A percentile compares a stretch with the other conserved stretches of the same genome.
These are phyloP conservation scores for Aspergillus chevalieri DNA, from an alignment of 2,329 filamentous ascomycete genomes.

Conservation along the genomic window DNA sequence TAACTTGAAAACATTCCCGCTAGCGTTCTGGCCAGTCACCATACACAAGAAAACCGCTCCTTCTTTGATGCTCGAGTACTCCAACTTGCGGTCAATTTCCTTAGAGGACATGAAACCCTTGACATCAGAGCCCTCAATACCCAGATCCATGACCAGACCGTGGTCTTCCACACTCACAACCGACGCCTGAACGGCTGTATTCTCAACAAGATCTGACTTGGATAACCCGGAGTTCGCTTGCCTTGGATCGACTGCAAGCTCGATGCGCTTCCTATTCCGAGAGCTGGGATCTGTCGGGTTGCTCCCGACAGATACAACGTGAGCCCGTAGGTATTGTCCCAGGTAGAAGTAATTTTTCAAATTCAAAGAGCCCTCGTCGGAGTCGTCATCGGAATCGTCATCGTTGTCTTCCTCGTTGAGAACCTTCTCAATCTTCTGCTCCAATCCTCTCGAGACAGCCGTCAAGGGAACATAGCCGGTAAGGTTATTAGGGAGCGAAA, in stretches of 20 bases:
- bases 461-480: conserved; percentile 84
- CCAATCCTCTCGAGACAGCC: conserved; percentile 78
- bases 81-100: conserved; percentile 63
- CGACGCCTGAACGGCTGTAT: conserved; percentile 78
- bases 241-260: conserved; percentile 75
- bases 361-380: conserved; percentile 56
- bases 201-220: conserved; percentile 65
- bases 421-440: conserved; percentile 63
- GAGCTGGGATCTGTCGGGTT: conserved; percentile 42
- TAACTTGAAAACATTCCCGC: conserved; percentile 80
- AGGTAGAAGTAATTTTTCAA: conserved; percentile 68
- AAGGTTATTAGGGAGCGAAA: conserved; percentile 88
- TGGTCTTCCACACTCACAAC: conserved; percentile 93
- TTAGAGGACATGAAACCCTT: conserved; percentile 81
- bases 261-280: conserved; percentile 73
- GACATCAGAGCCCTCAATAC: conserved; percentile 60
- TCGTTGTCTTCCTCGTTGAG: conserved; percentile 55
- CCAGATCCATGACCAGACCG: conserved; percentile 87
- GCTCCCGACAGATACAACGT: conserved; percentile 71
- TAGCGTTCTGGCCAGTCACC: conserved; percentile 66
- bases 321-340: conserved; percentile 83
- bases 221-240: conserved; percentile 71
- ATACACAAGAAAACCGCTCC: conserved; percentile 81
- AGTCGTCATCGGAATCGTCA: conserved; percentile 49
- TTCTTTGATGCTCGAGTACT: conserved; percentile 65